A percentile compares a stretch with the other conserved stretches of the same genome.
Evolutionary conservation across 2,329 filamentous ascomycete genomes (phyloP).

Genomic region (Huntiella abstrusa): DNA sequence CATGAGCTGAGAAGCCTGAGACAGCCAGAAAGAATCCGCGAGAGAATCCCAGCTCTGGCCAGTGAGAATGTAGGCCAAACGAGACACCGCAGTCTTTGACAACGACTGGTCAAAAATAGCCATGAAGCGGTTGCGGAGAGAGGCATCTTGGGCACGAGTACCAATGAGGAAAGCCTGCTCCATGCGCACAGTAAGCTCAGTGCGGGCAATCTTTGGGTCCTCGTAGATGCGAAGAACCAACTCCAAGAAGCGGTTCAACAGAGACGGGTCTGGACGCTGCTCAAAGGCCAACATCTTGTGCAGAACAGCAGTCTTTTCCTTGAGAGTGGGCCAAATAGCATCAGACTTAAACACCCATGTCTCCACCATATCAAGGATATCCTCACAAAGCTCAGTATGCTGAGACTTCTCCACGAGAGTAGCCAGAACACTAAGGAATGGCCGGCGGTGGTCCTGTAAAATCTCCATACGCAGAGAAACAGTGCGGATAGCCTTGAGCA

Average conservation of each 20-base stretch:
- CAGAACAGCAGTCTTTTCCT: constrained; percentile 97
- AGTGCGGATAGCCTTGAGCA: constrained; percentile 89
- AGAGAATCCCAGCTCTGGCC: constrained; percentile 96
- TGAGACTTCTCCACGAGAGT: constrained; percentile 89
- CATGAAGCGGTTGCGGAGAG: constrained; percentile 96
- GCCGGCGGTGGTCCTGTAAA: constrained; percentile 73
- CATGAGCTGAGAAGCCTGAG: constrained; percentile 83
- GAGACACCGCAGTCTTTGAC: constrained; percentile 76
- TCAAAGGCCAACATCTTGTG: constrained; percentile 98
- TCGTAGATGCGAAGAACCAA: constrained; percentile 97
- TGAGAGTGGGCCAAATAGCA: constrained; percentile 89
- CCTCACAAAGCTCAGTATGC: constrained; percentile 71
- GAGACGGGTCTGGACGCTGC: constrained; percentile 58
- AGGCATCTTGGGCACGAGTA: constrained; percentile 77
- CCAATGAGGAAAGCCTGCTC: constrained; percentile 97
- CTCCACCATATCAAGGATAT: constrained; percentile 86
- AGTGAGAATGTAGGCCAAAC: constrained; percentile 72
- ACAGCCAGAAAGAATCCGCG: constrained; percentile 88
- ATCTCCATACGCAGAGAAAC: constrained; percentile 83
- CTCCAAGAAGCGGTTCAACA: constrained; percentile 84
- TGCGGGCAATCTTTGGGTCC: constrained; percentile 84
- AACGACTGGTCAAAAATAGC: constrained; percentile 87
- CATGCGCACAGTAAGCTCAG: constrained; percentile 88
- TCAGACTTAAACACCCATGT: constrained; percentile 90
- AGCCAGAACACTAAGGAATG: constrained; percentile 87